Percentiles rank a stretch among this genome's conserved stretches.
Conservation (phyloP, 139 green algal species). For the Picochlorum sp. region DNA sequence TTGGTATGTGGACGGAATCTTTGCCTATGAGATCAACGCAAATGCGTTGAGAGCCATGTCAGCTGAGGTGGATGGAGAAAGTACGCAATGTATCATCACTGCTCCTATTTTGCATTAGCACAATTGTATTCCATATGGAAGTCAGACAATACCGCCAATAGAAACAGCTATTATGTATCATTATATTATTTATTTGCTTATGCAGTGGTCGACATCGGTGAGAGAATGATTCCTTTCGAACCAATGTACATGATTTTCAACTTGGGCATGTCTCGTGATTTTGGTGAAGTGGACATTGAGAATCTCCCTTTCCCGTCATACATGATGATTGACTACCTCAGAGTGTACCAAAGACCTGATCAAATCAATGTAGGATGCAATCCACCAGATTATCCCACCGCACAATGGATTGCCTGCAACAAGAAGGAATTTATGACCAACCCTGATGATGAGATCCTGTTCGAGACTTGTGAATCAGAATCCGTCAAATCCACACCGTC, state of each 20-base stretch:
- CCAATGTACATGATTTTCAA: conserved; percentile 43
- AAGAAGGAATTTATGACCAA: conserved; percentile 8
- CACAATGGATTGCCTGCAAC: conserved; percentile 24
- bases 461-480: neutral
- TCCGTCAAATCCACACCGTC: neutral
- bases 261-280: conserved; percentile 31
- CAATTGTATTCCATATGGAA: too few relatives aligned
- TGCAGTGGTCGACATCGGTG: neutral
- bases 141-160: too few relatives aligned
- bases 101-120: too few relatives aligned
- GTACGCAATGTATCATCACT: too few relatives aligned
- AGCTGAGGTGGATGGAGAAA: neutral
- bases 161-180: too few relatives aligned
- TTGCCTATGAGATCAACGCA: conserved; percentile 19
- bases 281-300: conserved; percentile 13
- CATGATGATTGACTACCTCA: conserved; percentile 27
- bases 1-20: conserved; percentile 26
- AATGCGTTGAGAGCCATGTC: conserved; percentile 7
- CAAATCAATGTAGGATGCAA: conserved; percentile 31
- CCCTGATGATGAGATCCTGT: neutral
- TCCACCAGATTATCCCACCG: conserved; percentile 23
- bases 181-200: too few relatives aligned
- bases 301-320: conserved; percentile 15
- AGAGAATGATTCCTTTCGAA: conserved; percentile 33
- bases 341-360: conserved; percentile 24